These are phyloP conservation scores for Hypsizygus marmoreus DNA, from an alignment of 768 basidiomycete species.

Conservation along the genomic window DNA sequence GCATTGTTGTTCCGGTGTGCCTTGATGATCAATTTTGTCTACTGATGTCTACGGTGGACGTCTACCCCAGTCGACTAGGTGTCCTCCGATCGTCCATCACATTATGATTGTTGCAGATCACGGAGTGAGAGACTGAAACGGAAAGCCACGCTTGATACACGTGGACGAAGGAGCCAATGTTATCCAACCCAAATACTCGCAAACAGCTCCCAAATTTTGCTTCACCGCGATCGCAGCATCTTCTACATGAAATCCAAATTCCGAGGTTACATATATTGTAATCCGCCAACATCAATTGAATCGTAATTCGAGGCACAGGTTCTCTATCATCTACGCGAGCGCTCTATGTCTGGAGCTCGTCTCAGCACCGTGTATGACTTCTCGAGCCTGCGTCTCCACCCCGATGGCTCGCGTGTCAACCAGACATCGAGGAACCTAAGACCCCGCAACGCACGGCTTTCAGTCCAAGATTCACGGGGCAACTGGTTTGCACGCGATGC, in stretches of 20 bases:
- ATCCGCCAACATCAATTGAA: no score
- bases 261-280: no score
- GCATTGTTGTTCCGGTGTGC: no score
- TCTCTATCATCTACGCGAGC: no score
- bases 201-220: slow-evolving; percentile 1
- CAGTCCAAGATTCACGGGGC: slow-evolving; percentile 48
- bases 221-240: no score
- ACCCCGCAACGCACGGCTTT: slow-evolving; percentile 33
- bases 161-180: neutral
- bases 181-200: neutral
- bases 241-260: no score
- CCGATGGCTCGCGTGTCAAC: slow-evolving; percentile 62
- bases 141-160: slow-evolving; percentile 3
- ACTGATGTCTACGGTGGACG: no score
- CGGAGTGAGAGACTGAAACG: neutral
- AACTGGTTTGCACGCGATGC: slow-evolving; percentile 73
- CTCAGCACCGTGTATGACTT: slow-evolving; percentile 66
- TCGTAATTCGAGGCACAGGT: no score
- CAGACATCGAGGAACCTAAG: slow-evolving; percentile 38
- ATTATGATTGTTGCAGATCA: neutral
- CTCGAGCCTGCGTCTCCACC: slow-evolving; percentile 63
- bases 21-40: no score
- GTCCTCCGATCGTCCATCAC: no score
- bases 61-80: no score
- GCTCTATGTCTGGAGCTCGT: slow-evolving; percentile 37